A percentile compares a stretch with the other conserved stretches of the same genome.
These are phyloP conservation scores for Nemania diffusa DNA, from an alignment of 2,329 filamentous ascomycete genomes.

Conservation along the genomic window DNA sequence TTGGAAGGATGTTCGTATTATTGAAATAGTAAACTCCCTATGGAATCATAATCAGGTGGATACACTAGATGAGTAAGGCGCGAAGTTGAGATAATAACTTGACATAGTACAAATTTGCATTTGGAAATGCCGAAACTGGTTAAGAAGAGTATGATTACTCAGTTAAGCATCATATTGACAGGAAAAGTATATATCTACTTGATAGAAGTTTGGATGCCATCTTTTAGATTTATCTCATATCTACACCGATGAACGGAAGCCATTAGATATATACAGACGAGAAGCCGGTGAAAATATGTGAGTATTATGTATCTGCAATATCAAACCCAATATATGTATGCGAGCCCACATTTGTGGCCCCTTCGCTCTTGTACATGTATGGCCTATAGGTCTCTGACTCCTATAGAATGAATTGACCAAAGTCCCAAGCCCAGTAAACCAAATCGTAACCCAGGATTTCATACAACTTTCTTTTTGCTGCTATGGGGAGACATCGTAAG, in stretches of 20 bases:
- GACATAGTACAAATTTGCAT: background rate
- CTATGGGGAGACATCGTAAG: constrained; percentile 17
- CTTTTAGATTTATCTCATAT: background rate
- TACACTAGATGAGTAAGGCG: too few species aligned
- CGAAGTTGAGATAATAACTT: too few species aligned
- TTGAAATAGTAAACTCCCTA: too few species aligned
- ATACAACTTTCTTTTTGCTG: constrained; percentile 24
- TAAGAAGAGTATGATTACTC: too few species aligned
- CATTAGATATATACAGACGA: background rate
- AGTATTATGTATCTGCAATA: constrained; percentile 36
- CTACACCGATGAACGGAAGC: background rate
- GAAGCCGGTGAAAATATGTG: constrained; percentile 11
- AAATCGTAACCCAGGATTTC: constrained; percentile 38
- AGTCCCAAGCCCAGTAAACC: constrained; percentile 33
- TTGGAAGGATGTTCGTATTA: too few species aligned
- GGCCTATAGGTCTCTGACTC: constrained; percentile 24
- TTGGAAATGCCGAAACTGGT: too few species aligned
- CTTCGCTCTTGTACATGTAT: constrained; percentile 34
- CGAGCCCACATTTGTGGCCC: constrained; percentile 25
- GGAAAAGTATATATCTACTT: too few species aligned
- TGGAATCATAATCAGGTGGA: too few species aligned
- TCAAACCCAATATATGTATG: constrained; percentile 36
- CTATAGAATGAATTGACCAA: constrained; percentile 31
- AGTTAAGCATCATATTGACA: too few species aligned
- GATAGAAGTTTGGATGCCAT: background rate